Base-by-base conservation (phyloP, 1,284 basidiomycete genomes). In the Sporisorium scitamineum region DNA sequence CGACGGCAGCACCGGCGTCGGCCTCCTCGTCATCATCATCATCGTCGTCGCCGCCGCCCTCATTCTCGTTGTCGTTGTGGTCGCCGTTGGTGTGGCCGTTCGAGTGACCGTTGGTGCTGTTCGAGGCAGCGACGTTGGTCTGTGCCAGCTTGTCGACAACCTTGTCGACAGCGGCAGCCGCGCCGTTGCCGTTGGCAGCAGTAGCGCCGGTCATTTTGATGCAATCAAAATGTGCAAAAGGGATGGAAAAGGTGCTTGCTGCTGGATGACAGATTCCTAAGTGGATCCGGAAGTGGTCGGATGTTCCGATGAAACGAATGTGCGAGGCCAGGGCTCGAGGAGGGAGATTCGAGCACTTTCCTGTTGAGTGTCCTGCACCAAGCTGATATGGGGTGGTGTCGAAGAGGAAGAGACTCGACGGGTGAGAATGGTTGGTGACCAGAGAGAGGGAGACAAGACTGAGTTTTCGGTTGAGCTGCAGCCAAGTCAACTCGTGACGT, bases 21-120 rank as follows among this genome's bases (percentile, higher is more conserved):
- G 53, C 70, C 2, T 72, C 81, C 1, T 71, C 80, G 20, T 81
- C 81, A 29, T 74, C 78, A 20, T 73, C 71, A 7, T 78, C 74
- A 9, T 72, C 81, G 20, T 81, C 79, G 27, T 70, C 77, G n/a
- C 64, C 76, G n/a, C 56, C 52, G 37, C 58, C 55, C 29, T 58
- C 55, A 53, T 63, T 27, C 16, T 55, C 52, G 27, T 55, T 31
- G 22, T 44, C 59, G 50, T 63, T 44, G 22, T 58, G 32, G 16
- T 63, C 27, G 37, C 48, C 54, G 61, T 52, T 57, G 37, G 27
- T 24, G 22, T 53, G 29, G n/a, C 58, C 58, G 58, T 68, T 76
- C 48, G 59, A 42, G 53, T 67, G 51, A 26, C 63, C 69, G 32
- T 64, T 67, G 53, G 45, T 45, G 29, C 67, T 63, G 50, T 70